These are phyloP conservation scores for Russula olivacea DNA, from an alignment of 768 basidiomycete genomes.

Conservation along the genomic window DNA sequence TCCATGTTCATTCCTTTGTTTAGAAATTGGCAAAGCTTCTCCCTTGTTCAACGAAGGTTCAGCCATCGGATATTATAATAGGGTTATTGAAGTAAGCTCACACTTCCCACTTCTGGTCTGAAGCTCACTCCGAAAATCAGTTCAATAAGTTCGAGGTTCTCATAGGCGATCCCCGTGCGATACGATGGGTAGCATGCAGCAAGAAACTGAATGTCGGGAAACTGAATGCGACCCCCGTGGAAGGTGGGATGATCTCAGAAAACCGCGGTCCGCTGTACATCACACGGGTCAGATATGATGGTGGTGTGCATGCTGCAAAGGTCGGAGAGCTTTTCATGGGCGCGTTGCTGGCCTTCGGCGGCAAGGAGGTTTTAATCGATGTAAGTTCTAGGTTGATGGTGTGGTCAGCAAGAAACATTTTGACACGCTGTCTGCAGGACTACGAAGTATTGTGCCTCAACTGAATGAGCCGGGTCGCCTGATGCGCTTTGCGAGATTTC, in stretches of 20 bases:
- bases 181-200: constrained; percentile 49
- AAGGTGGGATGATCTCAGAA: constrained; percentile 54
- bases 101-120: not conserved
- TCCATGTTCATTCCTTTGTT: too few species aligned
- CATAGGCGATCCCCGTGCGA: constrained; percentile 51
- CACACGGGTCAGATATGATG: constrained; percentile 49
- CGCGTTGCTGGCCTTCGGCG: constrained; percentile 45
- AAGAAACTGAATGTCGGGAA: constrained; percentile 42
- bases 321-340: constrained; percentile 48
- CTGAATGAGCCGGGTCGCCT: not conserved
- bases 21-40: constrained; percentile 66
- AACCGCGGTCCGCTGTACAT: constrained; percentile 56
- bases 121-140: constrained; percentile 33
- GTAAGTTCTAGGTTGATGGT: constrained; percentile 30
- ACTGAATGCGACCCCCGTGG: constrained; percentile 49
- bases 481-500: not conserved
- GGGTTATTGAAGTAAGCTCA: constrained; percentile 50
- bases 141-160: constrained; percentile 61
- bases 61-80: constrained; percentile 53
- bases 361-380: constrained; percentile 46
- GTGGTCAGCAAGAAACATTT: not conserved
- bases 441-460: constrained; percentile 39
- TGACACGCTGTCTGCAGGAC: constrained; percentile 28
- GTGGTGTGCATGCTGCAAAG: constrained; percentile 57
- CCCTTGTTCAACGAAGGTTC: constrained; percentile 52